phyloP scores from a whole-genome alignment of 345 rosid genomes.

The Citrus trifoliata region DNA sequence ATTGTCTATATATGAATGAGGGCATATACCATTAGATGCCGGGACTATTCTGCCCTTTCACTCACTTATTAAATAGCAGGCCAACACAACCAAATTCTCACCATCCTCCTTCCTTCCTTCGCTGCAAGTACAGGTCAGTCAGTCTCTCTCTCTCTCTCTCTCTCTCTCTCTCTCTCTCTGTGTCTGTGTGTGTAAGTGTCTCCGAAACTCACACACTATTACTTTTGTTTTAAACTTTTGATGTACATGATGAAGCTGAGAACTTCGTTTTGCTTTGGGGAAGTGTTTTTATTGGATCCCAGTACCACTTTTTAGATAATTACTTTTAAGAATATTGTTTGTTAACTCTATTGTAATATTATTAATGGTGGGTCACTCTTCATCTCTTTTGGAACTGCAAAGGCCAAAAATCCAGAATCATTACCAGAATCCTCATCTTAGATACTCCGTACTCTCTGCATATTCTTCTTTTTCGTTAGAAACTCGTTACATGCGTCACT shows the following conservation, averaged over 20 bases:
- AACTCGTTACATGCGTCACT: too few relatives aligned
- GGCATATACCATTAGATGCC: slow-evolving; percentile 5
- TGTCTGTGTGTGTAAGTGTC: neutral
- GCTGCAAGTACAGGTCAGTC: neutral
- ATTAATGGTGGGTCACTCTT: neutral
- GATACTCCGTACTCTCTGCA: too few relatives aligned
- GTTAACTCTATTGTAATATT: too few relatives aligned
- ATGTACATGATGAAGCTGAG: neutral
- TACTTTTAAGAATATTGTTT: neutral
- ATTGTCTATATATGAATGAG: too few relatives aligned
- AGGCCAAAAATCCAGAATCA: too few relatives aligned
- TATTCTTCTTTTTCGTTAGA: too few relatives aligned
- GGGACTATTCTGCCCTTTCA: neutral
- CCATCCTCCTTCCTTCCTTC: neutral
- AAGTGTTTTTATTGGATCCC: neutral
- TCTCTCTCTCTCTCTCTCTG: too few relatives aligned
- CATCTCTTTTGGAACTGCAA: neutral
- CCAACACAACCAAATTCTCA: slow-evolving; percentile 2
- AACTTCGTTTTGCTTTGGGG: neutral
- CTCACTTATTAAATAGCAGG: neutral
- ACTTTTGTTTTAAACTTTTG: neutral
- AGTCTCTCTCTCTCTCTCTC: neutral
- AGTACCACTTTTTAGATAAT: too few relatives aligned
- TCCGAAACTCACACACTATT: neutral
- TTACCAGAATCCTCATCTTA: too few relatives aligned